These are phyloP conservation scores for Austroboletus niveus DNA, from an alignment of 1,284 basidiomycete genomes.

Conservation along the genomic window DNA sequence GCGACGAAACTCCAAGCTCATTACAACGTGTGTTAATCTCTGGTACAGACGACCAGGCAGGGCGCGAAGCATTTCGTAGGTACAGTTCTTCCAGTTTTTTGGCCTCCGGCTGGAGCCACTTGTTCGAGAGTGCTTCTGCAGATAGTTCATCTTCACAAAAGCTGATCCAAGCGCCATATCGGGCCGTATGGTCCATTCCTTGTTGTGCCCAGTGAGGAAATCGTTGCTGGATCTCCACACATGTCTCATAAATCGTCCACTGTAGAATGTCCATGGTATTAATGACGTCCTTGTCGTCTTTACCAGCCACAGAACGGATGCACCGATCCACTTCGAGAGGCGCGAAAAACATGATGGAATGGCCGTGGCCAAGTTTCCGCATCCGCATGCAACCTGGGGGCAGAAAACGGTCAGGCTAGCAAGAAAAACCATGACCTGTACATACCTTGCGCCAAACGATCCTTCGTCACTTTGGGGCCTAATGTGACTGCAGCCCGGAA, in stretches of 20 bases:
- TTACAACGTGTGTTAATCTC: slow-evolving; percentile 29
- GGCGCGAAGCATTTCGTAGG: neutral
- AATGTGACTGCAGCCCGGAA: slow-evolving; percentile 51
- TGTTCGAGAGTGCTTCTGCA: slow-evolving; percentile 15
- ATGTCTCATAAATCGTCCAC: slow-evolving; percentile 49
- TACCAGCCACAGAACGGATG: slow-evolving; percentile 34
- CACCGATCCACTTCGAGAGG: slow-evolving; percentile 44
- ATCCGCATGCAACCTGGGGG: slow-evolving; percentile 47
- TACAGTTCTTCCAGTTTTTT: slow-evolving; percentile 40
- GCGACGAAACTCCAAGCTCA: slow-evolving; percentile 27
- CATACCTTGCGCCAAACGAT: slow-evolving; percentile 52
- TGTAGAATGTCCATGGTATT: slow-evolving; percentile 38
- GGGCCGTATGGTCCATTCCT: slow-evolving; percentile 34
- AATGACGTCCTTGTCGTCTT: slow-evolving; percentile 13
- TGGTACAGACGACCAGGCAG: slow-evolving; percentile 6
- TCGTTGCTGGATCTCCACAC: slow-evolving; percentile 38
- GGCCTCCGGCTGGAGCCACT: slow-evolving; percentile 43
- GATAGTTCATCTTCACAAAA: slow-evolving; percentile 12
- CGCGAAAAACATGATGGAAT: slow-evolving; percentile 50
- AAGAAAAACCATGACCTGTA: neutral
- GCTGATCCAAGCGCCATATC: slow-evolving; percentile 33
- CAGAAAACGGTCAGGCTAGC: neutral
- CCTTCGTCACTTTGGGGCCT: slow-evolving; percentile 54
- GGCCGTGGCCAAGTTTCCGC: slow-evolving; percentile 49
- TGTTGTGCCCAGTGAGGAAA: too few relatives aligned